These are phyloP conservation scores for Wickerhamiella kazuoi DNA, from an alignment of 805 yeast genomes.

Conservation along the genomic window DNA sequence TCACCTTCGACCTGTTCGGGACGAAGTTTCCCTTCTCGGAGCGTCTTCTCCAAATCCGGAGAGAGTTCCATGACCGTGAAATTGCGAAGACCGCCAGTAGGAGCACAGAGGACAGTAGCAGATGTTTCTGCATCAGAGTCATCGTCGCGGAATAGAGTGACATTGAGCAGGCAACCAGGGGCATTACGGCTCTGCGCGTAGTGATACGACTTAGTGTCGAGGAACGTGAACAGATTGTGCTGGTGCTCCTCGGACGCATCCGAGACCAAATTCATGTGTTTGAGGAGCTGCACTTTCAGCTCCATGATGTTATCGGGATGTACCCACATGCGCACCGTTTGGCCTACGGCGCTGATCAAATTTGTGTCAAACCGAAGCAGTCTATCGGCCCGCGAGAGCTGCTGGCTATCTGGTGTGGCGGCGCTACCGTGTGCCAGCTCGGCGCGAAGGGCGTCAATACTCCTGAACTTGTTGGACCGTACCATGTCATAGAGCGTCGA, in stretches of 20 bases:
- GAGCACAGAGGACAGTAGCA: conserved; percentile 18
- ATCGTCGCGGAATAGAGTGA: conserved; percentile 4
- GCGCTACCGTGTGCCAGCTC: not conserved
- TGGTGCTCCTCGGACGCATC: conserved; percentile 10
- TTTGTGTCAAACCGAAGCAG: conserved; percentile 21
- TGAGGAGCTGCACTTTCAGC: conserved; percentile 29
- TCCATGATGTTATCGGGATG: conserved; percentile 44
- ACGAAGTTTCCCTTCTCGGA: not conserved
- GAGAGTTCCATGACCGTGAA: conserved; percentile 6
- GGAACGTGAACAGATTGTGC: conserved; percentile 14
- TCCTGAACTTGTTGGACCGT: conserved; percentile 16
- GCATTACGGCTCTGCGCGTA: conserved; percentile 22
- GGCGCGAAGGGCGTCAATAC: not conserved
- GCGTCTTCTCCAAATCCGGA: not conserved
- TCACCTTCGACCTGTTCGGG: not conserved
- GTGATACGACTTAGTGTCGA: conserved; percentile 24
- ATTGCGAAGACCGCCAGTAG: conserved; percentile 24
- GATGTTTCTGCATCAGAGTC: conserved; percentile 4
- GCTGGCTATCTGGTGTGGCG: not conserved
- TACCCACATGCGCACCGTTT: conserved; percentile 32
- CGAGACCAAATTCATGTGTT: conserved; percentile 15
- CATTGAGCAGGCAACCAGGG: conserved; percentile 24
- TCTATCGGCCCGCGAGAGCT: conserved; percentile 1
- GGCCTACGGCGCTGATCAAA: conserved; percentile 20
- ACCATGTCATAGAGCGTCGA: conserved; percentile 36